Percentiles rank a stretch among this genome's conserved stretches.
Conservation (phyloP, 2,329 filamentous ascomycete species). For the Clarireedia homoeocarpa region DNA sequence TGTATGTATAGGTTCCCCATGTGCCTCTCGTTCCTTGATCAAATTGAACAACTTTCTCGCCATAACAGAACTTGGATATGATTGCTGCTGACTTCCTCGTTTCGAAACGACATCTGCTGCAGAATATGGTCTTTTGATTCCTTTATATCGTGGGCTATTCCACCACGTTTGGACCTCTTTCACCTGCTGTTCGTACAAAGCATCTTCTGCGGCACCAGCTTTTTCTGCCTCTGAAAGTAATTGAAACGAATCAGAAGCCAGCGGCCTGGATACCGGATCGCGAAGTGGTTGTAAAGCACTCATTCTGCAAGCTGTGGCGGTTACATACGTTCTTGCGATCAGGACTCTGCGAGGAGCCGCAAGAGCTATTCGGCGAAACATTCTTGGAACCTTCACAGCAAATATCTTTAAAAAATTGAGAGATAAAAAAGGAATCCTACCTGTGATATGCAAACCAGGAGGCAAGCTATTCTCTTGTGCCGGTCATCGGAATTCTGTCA, state of each 20-base stretch:
- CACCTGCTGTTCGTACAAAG: constrained; percentile 75
- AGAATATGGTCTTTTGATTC: constrained; percentile 86
- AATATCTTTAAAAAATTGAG: neutral
- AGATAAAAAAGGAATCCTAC: neutral
- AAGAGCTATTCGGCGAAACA: constrained; percentile 26
- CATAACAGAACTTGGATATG: constrained; percentile 90
- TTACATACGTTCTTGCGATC: constrained; percentile 19
- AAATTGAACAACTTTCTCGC: constrained; percentile 90
- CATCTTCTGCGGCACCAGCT: constrained; percentile 72
- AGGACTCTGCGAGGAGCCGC: constrained; percentile 20
- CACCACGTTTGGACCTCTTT: constrained; percentile 87
- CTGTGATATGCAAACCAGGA: neutral
- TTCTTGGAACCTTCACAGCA: constrained; percentile 11
- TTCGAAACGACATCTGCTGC: constrained; percentile 90
- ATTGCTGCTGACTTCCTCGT: constrained; percentile 77
- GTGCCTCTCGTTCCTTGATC: constrained; percentile 66
- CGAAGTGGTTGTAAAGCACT: constrained; percentile 19
- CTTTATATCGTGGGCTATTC: constrained; percentile 73
- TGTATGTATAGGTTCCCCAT: constrained; percentile 86
- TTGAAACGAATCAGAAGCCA: constrained; percentile 69
- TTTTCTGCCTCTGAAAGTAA: constrained; percentile 73
- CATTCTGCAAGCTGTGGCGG: constrained; percentile 22
- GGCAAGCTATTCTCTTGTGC: neutral
- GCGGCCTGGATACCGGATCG: constrained; percentile 22
- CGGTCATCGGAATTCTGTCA: neutral